Evolutionary conservation across 1,284 basidiomycete genomes (phyloP), one percentile per base, ranked within the genome.

Genomic region (Cutaneotrichosporon mucoides): DNA sequence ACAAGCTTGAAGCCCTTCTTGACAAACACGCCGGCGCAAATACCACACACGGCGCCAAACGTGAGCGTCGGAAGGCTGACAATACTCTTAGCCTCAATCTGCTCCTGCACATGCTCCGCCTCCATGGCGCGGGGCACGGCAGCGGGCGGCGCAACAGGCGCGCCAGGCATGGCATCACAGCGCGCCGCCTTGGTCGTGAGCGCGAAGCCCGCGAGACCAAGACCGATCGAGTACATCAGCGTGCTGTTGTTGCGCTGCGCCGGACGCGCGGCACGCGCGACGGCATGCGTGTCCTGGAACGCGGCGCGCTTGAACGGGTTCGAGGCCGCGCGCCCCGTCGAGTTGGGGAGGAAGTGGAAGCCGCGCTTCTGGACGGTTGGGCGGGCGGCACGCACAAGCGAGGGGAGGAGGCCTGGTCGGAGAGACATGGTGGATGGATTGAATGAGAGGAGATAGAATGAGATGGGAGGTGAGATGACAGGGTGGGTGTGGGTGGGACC

Each of bases 11-110:
- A 85, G 36, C 94, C 94, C 77, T 96, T 96, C 80, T 95, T 96
- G 69, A 96, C 82, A 73, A 98, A 98, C 0, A 97, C 83, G 0
- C 94, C 94, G 0, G 91, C 86, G 70, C 92, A 97, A 52, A 97
- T 76, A 2, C 93, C 92, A 60, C 87, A 86, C 1, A 89, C 85
- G 11, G 90, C 89, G 37, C 94, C 93, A 72, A 97, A 96, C 0
- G 86, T 82, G 48, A 97, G 84, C 70, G 94, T 86, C 71, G 89
- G 90, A n/a, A 86, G 62, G 63, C 86, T 88, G 35, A 95, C 81
- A 1, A 84, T 83, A 41, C 89, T 91, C 53, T 24, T 24, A 24
- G 24, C 24, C 24, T 24, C 24, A 3, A 24, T 24, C 24, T 24
- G 24, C 24, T 24, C 24, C 24, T 24, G 24, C 24, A 24, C 24